phyloP scores from a whole-genome alignment of 257 asterid genomes.

The Solanum habrochaites region DNA sequence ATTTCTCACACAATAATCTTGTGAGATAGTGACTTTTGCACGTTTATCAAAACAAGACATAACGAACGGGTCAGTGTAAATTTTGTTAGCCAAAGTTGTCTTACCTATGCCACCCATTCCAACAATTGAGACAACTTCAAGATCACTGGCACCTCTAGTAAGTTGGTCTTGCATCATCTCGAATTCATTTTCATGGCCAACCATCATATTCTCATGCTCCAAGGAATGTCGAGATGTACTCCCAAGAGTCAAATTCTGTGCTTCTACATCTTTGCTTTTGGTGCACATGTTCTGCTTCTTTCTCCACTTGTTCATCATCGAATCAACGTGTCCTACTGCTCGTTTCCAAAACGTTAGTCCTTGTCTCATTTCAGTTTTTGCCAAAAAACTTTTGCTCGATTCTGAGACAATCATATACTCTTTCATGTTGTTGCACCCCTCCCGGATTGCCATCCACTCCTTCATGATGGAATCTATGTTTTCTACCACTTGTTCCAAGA shows the following conservation, averaged over 20 bases:
- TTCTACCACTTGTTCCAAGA: neutral
- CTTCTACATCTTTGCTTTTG: neutral
- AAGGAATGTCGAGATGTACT: neutral
- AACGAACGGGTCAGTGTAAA: neutral
- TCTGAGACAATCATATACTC: neutral
- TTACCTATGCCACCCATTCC: neutral
- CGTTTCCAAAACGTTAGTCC: neutral
- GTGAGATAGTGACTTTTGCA: neutral
- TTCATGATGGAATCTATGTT: neutral
- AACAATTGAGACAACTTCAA: neutral
- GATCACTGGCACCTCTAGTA: neutral
- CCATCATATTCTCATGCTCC: neutral
- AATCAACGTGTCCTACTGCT: neutral
- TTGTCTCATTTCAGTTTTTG: neutral
- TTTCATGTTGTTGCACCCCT: neutral
- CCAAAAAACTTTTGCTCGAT: neutral
- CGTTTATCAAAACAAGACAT: neutral
- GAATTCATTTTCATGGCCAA: neutral
- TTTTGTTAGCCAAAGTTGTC: neutral
- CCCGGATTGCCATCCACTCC: neutral
- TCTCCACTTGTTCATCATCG: neutral
- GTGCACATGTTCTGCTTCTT: neutral
- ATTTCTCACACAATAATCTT: neutral
- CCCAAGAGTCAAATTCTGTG: neutral
- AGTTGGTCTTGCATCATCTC: neutral